A percentile compares a stretch with the other conserved stretches of the same genome.
Conservation (phyloP, 225 moss, liverwort and hornwort genomes). For the Pseudoscleropodium purum region DNA sequence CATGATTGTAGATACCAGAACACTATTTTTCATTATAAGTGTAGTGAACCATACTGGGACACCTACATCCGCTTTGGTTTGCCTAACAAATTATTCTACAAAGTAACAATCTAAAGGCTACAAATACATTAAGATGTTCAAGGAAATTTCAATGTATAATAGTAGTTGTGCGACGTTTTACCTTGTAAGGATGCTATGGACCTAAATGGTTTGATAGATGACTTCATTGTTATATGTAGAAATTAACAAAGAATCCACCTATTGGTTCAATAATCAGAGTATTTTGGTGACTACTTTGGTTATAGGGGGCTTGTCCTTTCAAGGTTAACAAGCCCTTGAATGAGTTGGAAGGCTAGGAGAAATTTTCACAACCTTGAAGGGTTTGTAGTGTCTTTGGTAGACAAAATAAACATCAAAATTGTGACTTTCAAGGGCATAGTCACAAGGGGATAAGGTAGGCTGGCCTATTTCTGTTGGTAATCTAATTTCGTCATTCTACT, state of each 20-base stretch:
- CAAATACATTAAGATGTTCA: no score
- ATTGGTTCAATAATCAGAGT: background rate
- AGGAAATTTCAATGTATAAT: background rate
- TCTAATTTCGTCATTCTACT: no score
- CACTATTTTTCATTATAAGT: background rate
- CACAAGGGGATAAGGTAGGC: background rate
- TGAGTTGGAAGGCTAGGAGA: background rate
- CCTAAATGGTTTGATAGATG: background rate
- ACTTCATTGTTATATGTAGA: background rate
- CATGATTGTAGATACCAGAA: background rate
- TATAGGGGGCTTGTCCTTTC: no score
- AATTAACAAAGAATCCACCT: background rate
- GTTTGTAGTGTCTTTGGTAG: background rate
- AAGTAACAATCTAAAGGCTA: background rate
- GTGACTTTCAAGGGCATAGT: background rate
- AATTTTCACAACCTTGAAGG: background rate
- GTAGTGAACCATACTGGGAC: fast-evolving
- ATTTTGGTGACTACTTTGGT: background rate
- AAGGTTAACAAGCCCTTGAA: background rate
- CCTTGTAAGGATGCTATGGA: fast-evolving
- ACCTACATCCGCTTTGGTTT: fast-evolving
- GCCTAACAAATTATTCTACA: background rate
- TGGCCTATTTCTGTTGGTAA: no score
- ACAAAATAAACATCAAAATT: background rate
- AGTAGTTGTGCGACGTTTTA: background rate